Evolutionary conservation across 2,329 filamentous ascomycete species (phyloP), one percentile per base, ranked within the genome.

Genomic region (Aspergillus quadricinctus): DNA sequence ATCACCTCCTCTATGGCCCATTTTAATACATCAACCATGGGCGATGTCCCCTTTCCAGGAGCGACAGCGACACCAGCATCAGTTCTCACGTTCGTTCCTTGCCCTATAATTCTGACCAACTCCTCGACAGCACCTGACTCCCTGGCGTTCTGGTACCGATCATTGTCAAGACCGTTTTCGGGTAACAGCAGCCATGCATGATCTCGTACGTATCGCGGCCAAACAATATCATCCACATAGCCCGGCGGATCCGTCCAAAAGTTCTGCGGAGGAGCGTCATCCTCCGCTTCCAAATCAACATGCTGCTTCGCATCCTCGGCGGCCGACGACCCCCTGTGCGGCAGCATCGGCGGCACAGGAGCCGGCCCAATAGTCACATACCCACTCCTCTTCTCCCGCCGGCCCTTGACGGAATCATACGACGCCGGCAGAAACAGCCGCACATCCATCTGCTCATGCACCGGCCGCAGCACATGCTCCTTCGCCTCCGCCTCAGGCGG

Each of bases 201-300:
- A 65, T 91, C 85, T 53, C 83, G 80, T 3, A 89, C 89, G 73
- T 97, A 97, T 66, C 96, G 93, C 3, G 93, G 93, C 94, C 94
- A 99, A 4, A 99, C 94, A 54, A 99, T 83, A 70, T 89, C 84
- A 71, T 97, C 92, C 40, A 97, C 92, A 71, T 97, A 99, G 0
- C 90, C 92, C 0, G 91, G 91, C 0, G 94, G 94, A 72, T 99
- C 94, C 55, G 87, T 82, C 94, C 94, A 99, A 77, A 97, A 99
- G 28, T 92, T 93, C 67, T 97, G 70, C 29, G 67, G 67, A 1
- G 80, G 40, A 76, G 69, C 48, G 65, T 73, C 67, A 61, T 66
- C 67, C 54, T 71, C 68, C 6, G 46, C 61, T 14, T 71, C 64
- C 29, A 72, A 51, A 55, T 72, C 70, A 17, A 70, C 56, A 21